Evolutionary conservation across 1,139 yeast genomes (phyloP), one percentile per base, ranked within the genome.

Genomic region (Cylindricascospora bacillispora): DNA sequence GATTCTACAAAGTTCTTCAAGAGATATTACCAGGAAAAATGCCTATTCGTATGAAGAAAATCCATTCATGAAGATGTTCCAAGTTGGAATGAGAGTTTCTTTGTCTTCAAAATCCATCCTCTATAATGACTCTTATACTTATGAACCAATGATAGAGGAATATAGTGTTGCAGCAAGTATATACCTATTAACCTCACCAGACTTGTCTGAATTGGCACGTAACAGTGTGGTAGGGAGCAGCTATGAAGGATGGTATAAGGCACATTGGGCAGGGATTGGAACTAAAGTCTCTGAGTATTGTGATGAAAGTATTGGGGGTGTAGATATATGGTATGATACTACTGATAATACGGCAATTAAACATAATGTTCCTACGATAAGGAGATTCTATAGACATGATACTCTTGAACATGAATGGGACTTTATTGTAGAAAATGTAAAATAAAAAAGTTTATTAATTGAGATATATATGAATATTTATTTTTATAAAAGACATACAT

Each of bases 251-350:
- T 63, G 63, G 25, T 68, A 89, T 48, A 89, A 92, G 57, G 70
- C 69, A 43, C 95, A 86, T 52, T 89, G 99, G 99, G 59, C 83
- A 21, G 97, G 98, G 17, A 39, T 48, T 2, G 38, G 38, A 1
- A 24, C 32, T 3, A 25, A 29, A 10, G 23, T 27, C 16, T 31
- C 41, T 4, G 22, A 30, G 1, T 40, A 26, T 13, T 33, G 34
- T 11, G 22, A 27, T 9, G 52, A 49, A 22, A 35, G 35, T 6
- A 26, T 49, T 15, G 54, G 54, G 4, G 32, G 34, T 16, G 37
- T 39, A 10, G 50, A 49, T 34, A 29, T 35, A 10, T 50, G 53
- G 53, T 48, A 43, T 32, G 54, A 50, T 33, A 43, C 38, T 9
- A 44, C 41, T 15, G 33, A 28, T 11, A 47, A 49, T 29, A 49